Evolutionary conservation across 805 yeast species (phyloP).

Genomic region (Candida boleticola): DNA sequence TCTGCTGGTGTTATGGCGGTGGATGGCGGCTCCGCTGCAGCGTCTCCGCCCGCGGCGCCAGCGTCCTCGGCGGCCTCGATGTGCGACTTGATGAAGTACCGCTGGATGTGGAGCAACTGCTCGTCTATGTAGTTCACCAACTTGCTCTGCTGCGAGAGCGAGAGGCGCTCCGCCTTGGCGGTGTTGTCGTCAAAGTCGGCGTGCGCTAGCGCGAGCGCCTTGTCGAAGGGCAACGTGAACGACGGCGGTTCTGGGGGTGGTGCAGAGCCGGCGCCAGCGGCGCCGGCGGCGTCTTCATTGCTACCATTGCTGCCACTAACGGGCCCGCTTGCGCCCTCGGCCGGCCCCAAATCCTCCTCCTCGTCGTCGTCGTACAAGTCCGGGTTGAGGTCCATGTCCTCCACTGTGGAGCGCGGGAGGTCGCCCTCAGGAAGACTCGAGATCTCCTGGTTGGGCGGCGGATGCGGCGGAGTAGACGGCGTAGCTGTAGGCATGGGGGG

Average conservation of each 20-base stretch:
- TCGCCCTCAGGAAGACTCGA: conserved; percentile 22
- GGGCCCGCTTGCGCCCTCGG: conserved; percentile 2
- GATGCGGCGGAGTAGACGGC: conserved; percentile 37
- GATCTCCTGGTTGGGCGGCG: conserved; percentile 34
- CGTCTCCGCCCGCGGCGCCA: not conserved
- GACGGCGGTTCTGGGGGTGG: conserved; percentile 6
- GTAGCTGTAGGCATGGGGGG: conserved; percentile 5
- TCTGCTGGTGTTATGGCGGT: not conserved
- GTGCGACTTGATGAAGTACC: conserved; percentile 36
- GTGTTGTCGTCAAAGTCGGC: conserved; percentile 11
- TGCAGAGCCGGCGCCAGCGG: not conserved
- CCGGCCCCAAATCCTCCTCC: conserved; percentile 4
- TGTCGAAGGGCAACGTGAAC: conserved; percentile 30
- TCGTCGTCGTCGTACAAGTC: conserved; percentile 30
- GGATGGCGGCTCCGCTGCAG: not conserved
- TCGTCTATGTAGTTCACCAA: conserved; percentile 36
- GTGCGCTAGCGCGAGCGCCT: conserved; percentile 17
- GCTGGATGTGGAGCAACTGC: conserved; percentile 30
- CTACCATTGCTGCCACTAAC: not conserved
- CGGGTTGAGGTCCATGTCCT: conserved; percentile 39
- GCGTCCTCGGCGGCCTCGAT: conserved; percentile 19
- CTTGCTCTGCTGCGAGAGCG: conserved; percentile 33
- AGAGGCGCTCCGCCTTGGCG: conserved; percentile 6
- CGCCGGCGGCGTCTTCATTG: not conserved
- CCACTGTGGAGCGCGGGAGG: conserved; percentile 16